phyloP scores from a whole-genome alignment of 352 stramenopile genomes.

The Hyaloperonospora brassicae region DNA sequence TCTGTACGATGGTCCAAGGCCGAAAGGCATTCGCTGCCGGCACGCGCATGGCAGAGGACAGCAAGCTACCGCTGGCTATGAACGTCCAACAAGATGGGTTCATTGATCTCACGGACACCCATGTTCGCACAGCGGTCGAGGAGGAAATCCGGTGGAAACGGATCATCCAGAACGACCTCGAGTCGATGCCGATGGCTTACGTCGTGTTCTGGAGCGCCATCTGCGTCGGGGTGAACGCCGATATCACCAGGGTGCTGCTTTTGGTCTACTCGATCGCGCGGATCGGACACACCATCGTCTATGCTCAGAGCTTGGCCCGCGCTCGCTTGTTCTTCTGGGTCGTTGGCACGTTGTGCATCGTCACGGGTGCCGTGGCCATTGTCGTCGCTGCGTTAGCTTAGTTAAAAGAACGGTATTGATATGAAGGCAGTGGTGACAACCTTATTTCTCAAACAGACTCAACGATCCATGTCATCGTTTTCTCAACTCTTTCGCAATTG shows the following conservation, averaged over 20 bases:
- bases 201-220: slow-evolving; percentile 39
- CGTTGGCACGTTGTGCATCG: slow-evolving; percentile 20
- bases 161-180: slow-evolving; percentile 53
- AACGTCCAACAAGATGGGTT: slow-evolving; percentile 15
- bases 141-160: slow-evolving; percentile 44
- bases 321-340: slow-evolving; percentile 28
- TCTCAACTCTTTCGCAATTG: not conserved
- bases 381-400: slow-evolving; percentile 12
- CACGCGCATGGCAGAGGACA: slow-evolving; percentile 40
- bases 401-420: not conserved
- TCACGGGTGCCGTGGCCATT: slow-evolving; percentile 14
- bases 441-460: slow-evolving; percentile 1
- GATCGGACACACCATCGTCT: slow-evolving; percentile 36
- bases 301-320: slow-evolving; percentile 27
- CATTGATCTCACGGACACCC: slow-evolving; percentile 24
- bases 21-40: slow-evolving; percentile 39
- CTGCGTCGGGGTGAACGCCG: slow-evolving; percentile 27
- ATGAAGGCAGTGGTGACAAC: slow-evolving; percentile 5
- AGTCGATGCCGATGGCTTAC: slow-evolving; percentile 51
- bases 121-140: slow-evolving; percentile 15
- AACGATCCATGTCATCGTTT: not conserved
- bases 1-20: slow-evolving; percentile 40
- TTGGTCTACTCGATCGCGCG: slow-evolving; percentile 39
- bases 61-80: slow-evolving; percentile 27
- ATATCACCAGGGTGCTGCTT: slow-evolving; percentile 22